Base-by-base conservation (phyloP, 2,329 filamentous ascomycete species). In the Polytolypa hystricis region DNA sequence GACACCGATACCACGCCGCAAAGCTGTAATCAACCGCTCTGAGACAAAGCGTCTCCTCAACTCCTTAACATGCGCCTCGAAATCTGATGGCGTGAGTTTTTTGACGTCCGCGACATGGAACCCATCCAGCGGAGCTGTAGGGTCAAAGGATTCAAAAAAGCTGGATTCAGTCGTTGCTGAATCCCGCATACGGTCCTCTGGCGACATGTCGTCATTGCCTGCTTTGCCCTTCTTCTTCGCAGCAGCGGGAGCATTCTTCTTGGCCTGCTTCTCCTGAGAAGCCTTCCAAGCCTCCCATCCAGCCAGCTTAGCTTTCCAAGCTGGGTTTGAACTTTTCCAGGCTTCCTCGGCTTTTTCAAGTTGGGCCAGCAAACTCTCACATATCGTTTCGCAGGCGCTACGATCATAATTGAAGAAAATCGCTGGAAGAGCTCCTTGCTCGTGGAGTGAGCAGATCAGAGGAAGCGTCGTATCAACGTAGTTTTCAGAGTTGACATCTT, bases 331-430 rank as follows among this genome's bases (percentile, higher is more conserved):
- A 33, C 71, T 60, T 47, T 79, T 77, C 64, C 72, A 81, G 5
- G 52, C 47, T 0, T 59, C 44, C 47, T 84, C 79, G 0, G 71
- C 68, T 1, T 62, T 49, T 33, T 67, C 51, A 0, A 86, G 60
- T 40, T 74, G 64, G 0, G 55, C 46, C 2, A 79, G 52, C 0
- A 86, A 47, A 0, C 57, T 48, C 16, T 54, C 46, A 17, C 73
- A 69, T 18, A 81, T 70, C 7, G 56, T 53, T 54, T 85, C 81
- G 47, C 83, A 87, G 19, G 62, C 56, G 2, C 56, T 55, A 32
- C 81, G 74, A 44, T 86, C 79, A 47, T 83, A 89, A 51, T 84
- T 83, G 64, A 89, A 89, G 1, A 86, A 55, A 9, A 89, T 75
- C 0, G 79, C 81, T 0, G 82, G 83, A 1, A 89, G 64, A 0